Evolutionary conservation across 306 rosid species (phyloP).

Genomic region (Mucuna pruriens): DNA sequence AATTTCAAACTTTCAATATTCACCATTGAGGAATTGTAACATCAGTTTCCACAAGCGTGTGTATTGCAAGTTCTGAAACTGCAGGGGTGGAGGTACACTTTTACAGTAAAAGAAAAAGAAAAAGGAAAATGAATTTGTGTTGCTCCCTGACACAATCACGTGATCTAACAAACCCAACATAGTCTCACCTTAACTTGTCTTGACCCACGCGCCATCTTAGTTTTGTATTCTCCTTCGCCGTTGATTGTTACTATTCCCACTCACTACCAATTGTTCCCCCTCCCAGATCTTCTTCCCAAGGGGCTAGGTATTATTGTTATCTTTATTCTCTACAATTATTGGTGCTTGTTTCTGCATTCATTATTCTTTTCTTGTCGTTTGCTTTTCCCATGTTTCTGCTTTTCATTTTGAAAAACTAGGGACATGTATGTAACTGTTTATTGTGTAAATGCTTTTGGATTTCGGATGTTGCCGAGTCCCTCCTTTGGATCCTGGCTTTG

Average conservation of each 20-base stretch:
- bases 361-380: slow-evolving; percentile 32
- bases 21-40: not conserved
- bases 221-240: not conserved
- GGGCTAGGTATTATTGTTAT: slow-evolving; percentile 5
- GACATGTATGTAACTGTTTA: not conserved
- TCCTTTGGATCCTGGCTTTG: slow-evolving; percentile 18
- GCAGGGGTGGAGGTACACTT: slow-evolving; percentile 23
- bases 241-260: not conserved
- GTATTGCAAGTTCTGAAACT: slow-evolving; percentile 42
- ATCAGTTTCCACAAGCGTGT: slow-evolving; percentile 27
- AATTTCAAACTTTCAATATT: not conserved
- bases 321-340: not conserved
- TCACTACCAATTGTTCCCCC: not conserved
- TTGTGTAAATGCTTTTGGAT: not conserved
- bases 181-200: slow-evolving; percentile 40
- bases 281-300: slow-evolving; percentile 52
- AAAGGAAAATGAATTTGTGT: slow-evolving; percentile 31
- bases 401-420: slow-evolving; percentile 14
- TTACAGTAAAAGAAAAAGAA: slow-evolving; percentile 5
- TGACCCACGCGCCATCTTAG: slow-evolving; percentile 63
- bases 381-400: slow-evolving; percentile 22
- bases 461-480: not conserved
- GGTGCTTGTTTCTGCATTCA: slow-evolving; percentile 34
- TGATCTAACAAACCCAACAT: slow-evolving; percentile 42
- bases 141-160: slow-evolving; percentile 72